Percentiles rank a stretch among this genome's conserved stretches.
Evolutionary conservation across 306 rosid species (phyloP).

Genomic region (Lablab purpureus): DNA sequence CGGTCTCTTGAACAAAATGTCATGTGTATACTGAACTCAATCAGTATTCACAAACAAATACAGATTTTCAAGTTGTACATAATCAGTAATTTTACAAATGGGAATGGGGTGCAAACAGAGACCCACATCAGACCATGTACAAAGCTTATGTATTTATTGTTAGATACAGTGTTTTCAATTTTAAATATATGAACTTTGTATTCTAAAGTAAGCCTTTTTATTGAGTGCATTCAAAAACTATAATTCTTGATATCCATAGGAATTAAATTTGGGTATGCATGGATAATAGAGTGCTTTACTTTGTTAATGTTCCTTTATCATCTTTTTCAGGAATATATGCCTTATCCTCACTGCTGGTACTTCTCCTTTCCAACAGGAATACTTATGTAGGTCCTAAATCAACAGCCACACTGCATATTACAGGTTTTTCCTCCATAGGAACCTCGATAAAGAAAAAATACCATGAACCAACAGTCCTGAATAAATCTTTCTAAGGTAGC

Average conservation of each 20-base stretch:
- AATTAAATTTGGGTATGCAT: slow-evolving; percentile 31
- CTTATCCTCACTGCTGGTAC: slow-evolving; percentile 5
- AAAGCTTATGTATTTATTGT: no score
- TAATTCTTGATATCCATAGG: slow-evolving; percentile 2
- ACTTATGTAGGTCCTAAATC: neutral
- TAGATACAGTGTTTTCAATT: slow-evolving; percentile 4
- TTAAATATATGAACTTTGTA: slow-evolving; percentile 1
- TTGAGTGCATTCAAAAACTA: neutral
- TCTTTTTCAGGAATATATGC: slow-evolving; percentile 5
- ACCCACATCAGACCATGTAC: slow-evolving; percentile 31
- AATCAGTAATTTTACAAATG: slow-evolving; percentile 1
- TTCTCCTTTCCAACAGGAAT: neutral
- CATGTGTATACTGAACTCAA: slow-evolving; percentile 19
- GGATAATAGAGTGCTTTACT: slow-evolving; percentile 18
- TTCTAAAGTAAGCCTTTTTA: neutral
- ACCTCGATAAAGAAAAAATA: neutral
- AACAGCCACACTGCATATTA: slow-evolving; percentile 15
- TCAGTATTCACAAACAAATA: slow-evolving; percentile 36
- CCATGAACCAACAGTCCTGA: neutral
- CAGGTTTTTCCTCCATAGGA: neutral
- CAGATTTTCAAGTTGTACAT: neutral
- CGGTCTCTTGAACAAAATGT: slow-evolving; percentile 21
- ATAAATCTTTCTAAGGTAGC: no score
- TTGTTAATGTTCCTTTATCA: slow-evolving; percentile 25
- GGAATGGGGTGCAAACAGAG: slow-evolving; percentile 4